These are phyloP conservation scores for Grosmannia serpens DNA, from an alignment of 2,329 filamentous ascomycete genomes.

Conservation along the genomic window DNA sequence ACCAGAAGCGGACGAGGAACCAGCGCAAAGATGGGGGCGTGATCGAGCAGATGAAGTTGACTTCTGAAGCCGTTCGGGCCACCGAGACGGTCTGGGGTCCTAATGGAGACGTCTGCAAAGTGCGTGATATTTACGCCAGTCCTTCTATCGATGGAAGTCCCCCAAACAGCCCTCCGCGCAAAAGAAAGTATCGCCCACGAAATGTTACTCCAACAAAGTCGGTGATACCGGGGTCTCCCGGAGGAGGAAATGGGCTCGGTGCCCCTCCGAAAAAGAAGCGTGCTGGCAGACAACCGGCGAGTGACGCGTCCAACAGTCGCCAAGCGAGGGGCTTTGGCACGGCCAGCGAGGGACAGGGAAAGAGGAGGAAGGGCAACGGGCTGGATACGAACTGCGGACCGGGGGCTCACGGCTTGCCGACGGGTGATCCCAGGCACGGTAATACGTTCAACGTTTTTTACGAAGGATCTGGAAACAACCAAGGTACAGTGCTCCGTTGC, in stretches of 20 bases:
- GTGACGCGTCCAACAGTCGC: neutral
- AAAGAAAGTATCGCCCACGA: constrained; percentile 6
- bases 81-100: constrained; percentile 53
- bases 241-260: neutral
- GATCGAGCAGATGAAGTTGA: constrained; percentile 52
- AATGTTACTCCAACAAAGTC: neutral
- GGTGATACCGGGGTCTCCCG: neutral
- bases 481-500: constrained; percentile 3
- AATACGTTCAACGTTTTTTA: constrained; percentile 7
- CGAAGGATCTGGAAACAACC: constrained; percentile 1
- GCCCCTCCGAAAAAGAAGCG: neutral
- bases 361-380: neutral
- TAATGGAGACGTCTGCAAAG: constrained; percentile 36
- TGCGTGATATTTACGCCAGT: constrained; percentile 48
- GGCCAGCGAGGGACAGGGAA: neutral
- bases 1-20: constrained; percentile 63
- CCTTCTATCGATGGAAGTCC: constrained; percentile 40
- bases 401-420: constrained; percentile 1
- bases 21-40: constrained; percentile 67
- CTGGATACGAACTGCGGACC: neutral
- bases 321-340: constrained; percentile 1
- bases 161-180: constrained; percentile 25
- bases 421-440: neutral
- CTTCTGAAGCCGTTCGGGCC: constrained; percentile 51
- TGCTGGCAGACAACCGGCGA: neutral